phyloP scores from a whole-genome alignment of 1,284 basidiomycete species.

The Porodaedalea pini region DNA sequence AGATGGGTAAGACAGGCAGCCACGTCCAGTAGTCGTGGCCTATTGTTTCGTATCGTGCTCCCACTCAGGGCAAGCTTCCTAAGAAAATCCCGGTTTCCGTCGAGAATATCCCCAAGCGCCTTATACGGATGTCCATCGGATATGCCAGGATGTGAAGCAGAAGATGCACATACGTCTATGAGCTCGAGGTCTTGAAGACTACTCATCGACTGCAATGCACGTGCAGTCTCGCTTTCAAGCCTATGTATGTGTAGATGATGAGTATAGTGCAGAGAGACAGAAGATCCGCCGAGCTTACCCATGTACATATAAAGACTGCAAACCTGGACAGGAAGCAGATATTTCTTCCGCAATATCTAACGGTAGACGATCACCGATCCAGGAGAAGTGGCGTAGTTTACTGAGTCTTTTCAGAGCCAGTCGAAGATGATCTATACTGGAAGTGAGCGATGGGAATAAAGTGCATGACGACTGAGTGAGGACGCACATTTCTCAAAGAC shows the following conservation, averaged over 20 bases:
- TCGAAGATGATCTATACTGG: not conserved
- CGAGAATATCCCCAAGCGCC: not conserved
- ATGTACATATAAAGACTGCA: not conserved
- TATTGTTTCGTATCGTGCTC: not conserved
- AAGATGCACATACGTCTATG: not conserved
- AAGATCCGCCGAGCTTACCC: not conserved
- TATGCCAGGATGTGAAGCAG: not conserved
- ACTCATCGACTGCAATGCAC: not conserved
- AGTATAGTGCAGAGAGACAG: not conserved
- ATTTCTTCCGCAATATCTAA: not conserved
- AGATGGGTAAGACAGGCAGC: not conserved
- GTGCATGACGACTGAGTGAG: too few relatives aligned
- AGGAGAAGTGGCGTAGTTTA: not conserved
- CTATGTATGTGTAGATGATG: not conserved
- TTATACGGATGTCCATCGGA: too few relatives aligned
- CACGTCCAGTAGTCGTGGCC: not conserved
- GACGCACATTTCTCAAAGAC: not conserved
- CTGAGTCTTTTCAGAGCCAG: not conserved
- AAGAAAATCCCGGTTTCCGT: not conserved
- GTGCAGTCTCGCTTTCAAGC: not conserved
- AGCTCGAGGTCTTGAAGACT: not conserved
- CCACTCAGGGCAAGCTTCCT: not conserved
- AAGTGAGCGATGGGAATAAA: too few relatives aligned
- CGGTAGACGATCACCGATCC: not conserved
- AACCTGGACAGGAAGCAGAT: not conserved